A percentile compares a stretch with the other conserved stretches of the same genome.
These are phyloP conservation scores for Caryopteris hybrid DNA, from an alignment of 305 asterid species.

Conservation along the genomic window DNA sequence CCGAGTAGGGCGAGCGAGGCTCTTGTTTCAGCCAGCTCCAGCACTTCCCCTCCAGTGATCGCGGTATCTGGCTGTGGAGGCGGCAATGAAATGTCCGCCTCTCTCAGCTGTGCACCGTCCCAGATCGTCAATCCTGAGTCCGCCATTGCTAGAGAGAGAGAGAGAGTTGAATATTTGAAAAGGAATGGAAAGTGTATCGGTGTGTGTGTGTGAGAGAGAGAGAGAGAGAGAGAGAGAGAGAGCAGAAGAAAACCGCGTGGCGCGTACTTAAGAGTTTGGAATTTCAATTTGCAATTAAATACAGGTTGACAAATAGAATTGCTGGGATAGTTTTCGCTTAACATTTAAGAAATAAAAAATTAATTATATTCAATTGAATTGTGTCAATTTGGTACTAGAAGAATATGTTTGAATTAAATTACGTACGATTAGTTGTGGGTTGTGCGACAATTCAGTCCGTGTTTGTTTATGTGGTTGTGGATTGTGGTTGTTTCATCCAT, in stretches of 20 bases:
- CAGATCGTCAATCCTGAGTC: constrained; percentile 43
- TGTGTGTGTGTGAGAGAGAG: too few species aligned
- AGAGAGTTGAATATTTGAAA: constrained; percentile 15
- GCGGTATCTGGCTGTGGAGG: constrained; percentile 11
- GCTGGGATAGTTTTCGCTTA: not conserved
- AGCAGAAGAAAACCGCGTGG: constrained; percentile 29
- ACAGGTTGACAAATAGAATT: not conserved
- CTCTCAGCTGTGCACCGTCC: constrained; percentile 47
- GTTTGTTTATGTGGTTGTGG: too few species aligned
- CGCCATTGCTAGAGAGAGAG: constrained; percentile 32
- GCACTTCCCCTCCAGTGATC: constrained; percentile 36
- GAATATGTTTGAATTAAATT: too few species aligned
- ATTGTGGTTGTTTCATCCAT: too few species aligned
- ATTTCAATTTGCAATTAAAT: not conserved
- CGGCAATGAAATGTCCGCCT: constrained; percentile 33
- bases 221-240: too few species aligned
- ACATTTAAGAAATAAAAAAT: too few species aligned
- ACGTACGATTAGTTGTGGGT: too few species aligned
- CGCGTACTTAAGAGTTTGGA: constrained; percentile 23
- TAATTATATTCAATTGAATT: too few species aligned
- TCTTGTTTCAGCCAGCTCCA: constrained; percentile 43
- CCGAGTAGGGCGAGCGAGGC: constrained; percentile 36
- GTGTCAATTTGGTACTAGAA: too few species aligned
- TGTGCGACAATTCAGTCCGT: too few species aligned
- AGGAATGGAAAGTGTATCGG: not conserved